Conservation (phyloP, 2,329 filamentous ascomycete genomes). For the Neophaeococcomyces aloes region DNA sequence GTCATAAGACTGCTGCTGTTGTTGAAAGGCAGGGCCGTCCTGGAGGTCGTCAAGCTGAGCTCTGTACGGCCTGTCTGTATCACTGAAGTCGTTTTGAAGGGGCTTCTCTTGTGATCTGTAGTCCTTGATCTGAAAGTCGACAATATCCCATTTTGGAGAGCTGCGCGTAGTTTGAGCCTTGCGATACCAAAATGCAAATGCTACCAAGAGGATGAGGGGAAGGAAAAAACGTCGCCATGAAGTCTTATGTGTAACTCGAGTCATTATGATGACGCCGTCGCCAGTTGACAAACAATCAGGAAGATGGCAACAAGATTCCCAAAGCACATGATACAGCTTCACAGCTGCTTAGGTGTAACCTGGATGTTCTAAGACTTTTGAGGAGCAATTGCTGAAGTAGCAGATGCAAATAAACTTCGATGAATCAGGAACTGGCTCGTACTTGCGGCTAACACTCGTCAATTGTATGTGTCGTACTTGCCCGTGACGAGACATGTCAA, state of each 20-base stretch:
- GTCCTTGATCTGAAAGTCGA: slow-evolving; percentile 9
- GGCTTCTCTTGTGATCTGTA: slow-evolving; percentile 4
- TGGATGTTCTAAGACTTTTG: no score
- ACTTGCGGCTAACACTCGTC: no score
- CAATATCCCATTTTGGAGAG: background rate
- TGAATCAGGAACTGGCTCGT: no score
- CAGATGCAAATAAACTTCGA: no score
- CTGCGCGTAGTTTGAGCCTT: background rate
- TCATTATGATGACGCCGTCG: slow-evolving; percentile 3
- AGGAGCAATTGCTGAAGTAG: no score
- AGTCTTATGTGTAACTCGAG: background rate
- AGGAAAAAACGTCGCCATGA: slow-evolving; percentile 2
- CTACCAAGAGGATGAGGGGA: background rate
- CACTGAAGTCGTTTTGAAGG: background rate
- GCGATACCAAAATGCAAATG: slow-evolving; percentile 3
- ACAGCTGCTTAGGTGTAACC: no score
- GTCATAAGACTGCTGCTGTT: slow-evolving; percentile 8
- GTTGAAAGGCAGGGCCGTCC: slow-evolving; percentile 2
- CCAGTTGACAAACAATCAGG: background rate
- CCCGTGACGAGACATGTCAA: no score
- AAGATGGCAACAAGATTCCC: background rate
- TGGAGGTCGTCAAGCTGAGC: background rate
- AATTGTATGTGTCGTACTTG: no score
- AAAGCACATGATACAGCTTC: no score
- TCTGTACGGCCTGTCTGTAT: background rate